These are phyloP conservation scores for Avena atlantica DNA, from an alignment of 176 grass and related monocot species.

Conservation along the genomic window DNA sequence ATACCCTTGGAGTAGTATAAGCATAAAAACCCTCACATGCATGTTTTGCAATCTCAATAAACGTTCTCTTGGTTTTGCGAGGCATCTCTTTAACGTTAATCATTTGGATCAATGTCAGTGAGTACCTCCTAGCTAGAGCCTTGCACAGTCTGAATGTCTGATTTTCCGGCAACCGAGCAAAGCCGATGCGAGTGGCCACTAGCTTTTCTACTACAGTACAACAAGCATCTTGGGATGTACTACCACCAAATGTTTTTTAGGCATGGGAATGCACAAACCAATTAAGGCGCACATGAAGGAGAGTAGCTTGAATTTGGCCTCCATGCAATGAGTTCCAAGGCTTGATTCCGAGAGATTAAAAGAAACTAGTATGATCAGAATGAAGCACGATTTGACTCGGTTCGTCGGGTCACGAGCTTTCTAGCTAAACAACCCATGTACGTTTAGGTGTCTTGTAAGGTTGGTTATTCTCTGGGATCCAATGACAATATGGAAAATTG, in stretches of 20 bases:
- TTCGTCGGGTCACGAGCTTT: slow-evolving; percentile 1
- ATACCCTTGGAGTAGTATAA: background rate
- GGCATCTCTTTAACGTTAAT: slow-evolving; percentile 1
- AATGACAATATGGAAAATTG: background rate
- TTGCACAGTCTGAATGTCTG: slow-evolving; percentile 56
- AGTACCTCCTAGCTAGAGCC: slow-evolving; percentile 55
- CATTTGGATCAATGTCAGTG: slow-evolving; percentile 45
- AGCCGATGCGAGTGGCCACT: slow-evolving; percentile 20
- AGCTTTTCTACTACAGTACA: slow-evolving; percentile 8
- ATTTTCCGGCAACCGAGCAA: slow-evolving; percentile 17
- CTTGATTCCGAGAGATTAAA: slow-evolving; percentile 35
- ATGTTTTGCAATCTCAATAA: slow-evolving; percentile 50
- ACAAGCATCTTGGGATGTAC: slow-evolving; percentile 48
- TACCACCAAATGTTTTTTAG: slow-evolving; percentile 7
- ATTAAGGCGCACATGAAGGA: slow-evolving; percentile 58
- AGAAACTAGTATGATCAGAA: slow-evolving; percentile 37
- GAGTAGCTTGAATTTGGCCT: slow-evolving; percentile 43
- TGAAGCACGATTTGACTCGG: slow-evolving; percentile 44
- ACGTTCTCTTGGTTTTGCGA: slow-evolving; percentile 49
- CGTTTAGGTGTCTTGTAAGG: background rate
- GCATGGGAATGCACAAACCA: slow-evolving; percentile 55
- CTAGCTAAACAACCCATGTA: slow-evolving; percentile 2
- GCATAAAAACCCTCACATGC: background rate
- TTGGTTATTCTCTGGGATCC: background rate
- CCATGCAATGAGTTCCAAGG: slow-evolving; percentile 7